Conservation (phyloP, 1,139 yeast genomes). For the Eremothecium sinecaudum region DNA sequence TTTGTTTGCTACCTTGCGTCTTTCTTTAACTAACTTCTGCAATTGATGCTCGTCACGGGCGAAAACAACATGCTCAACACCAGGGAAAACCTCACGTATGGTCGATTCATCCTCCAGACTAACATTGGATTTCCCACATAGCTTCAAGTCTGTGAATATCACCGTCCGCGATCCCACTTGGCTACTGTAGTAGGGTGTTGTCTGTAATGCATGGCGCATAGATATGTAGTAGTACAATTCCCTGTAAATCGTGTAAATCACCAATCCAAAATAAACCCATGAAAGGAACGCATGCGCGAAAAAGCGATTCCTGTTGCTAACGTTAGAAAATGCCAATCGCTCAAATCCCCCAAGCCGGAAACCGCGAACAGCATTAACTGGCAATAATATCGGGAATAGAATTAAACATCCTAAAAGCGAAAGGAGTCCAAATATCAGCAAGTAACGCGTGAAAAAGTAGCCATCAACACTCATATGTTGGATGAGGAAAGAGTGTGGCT, state of each 20-base stretch:
- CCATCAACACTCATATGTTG: conserved; percentile 85
- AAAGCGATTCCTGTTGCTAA: conserved; percentile 48
- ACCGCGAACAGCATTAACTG: conserved; percentile 83
- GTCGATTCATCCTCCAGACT: conserved; percentile 41
- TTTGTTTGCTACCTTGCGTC: conserved; percentile 44
- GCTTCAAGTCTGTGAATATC: conserved; percentile 47
- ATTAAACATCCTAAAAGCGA: conserved; percentile 56
- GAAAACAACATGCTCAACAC: conserved; percentile 51
- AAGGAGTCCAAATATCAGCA: conserved; percentile 52
- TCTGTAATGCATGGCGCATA: conserved; percentile 56
- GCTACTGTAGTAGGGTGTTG: conserved; percentile 64
- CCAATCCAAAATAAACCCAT: conserved; percentile 54
- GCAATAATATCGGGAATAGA: conserved; percentile 69
- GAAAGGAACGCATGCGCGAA: conserved; percentile 67
- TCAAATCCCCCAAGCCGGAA: conserved; percentile 47
- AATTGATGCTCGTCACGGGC: conserved; percentile 52
- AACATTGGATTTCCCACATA: neutral
- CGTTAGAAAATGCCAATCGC: conserved; percentile 52
- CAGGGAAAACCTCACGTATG: conserved; percentile 50
- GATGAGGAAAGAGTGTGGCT: conserved; percentile 59
- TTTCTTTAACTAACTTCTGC: conserved; percentile 44
- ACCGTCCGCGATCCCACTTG: conserved; percentile 58
- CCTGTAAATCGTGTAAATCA: conserved; percentile 55
- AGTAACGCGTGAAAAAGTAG: conserved; percentile 70
- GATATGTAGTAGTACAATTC: conserved; percentile 61